Evolutionary conservation across 2,329 filamentous ascomycete species (phyloP).

Genomic region (Cryphonectria radicalis): DNA sequence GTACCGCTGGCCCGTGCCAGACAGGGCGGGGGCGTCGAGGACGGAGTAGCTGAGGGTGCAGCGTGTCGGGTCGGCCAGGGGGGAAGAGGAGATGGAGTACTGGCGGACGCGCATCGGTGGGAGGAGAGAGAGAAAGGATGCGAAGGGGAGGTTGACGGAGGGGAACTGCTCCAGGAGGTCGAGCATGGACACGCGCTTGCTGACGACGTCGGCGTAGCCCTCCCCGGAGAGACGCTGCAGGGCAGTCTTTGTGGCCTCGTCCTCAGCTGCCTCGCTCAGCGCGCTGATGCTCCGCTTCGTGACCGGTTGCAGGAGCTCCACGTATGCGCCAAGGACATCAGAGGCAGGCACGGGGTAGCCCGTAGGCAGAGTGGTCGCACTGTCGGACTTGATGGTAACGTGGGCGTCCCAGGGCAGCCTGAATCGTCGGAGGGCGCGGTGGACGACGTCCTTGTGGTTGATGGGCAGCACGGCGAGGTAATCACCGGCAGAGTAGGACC

Average conservation of each 20-base stretch:
- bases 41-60: constrained; percentile 71
- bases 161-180: constrained; percentile 65
- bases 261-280: constrained; percentile 52
- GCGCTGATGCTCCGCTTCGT: constrained; percentile 58
- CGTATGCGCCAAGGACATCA: constrained; percentile 69
- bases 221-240: constrained; percentile 45
- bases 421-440: constrained; percentile 67
- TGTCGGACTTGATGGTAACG: constrained; percentile 59
- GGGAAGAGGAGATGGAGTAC: constrained; percentile 73
- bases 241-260: constrained; percentile 45
- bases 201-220: constrained; percentile 46
- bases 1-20: constrained; percentile 51
- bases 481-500: constrained; percentile 72
- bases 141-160: constrained; percentile 57
- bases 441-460: constrained; percentile 66
- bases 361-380: constrained; percentile 57
- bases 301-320: constrained; percentile 72
- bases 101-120: constrained; percentile 59
- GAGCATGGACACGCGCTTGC: constrained; percentile 58
- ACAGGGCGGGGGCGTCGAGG: constrained; percentile 59
- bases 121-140: constrained; percentile 65
- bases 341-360: constrained; percentile 61
- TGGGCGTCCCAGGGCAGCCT: constrained; percentile 69
- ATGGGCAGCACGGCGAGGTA: constrained; percentile 75
- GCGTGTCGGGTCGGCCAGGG: constrained; percentile 58